Conservation (phyloP, 805 yeast genomes). For the Spathaspora sp. region DNA sequence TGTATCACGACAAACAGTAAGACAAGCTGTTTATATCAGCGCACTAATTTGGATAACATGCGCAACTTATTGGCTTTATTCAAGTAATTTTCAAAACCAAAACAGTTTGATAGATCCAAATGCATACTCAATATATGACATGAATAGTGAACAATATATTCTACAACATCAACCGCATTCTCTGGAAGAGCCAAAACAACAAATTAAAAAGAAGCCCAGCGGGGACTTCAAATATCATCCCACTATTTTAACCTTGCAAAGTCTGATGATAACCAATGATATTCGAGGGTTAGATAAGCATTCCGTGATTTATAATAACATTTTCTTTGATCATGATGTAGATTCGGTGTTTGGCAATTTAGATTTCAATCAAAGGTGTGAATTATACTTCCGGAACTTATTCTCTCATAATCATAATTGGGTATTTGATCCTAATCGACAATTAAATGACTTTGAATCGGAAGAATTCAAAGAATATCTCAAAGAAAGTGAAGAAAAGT, state of each 20-base stretch:
- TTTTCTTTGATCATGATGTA: slow-evolving; percentile 17
- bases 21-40: not conserved
- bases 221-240: slow-evolving; percentile 1
- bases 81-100: not conserved
- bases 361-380: slow-evolving; percentile 38
- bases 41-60: not conserved
- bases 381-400: slow-evolving; percentile 42
- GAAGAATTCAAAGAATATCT: not conserved
- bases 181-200: not conserved
- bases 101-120: not conserved
- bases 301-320: slow-evolving; percentile 18
- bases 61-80: not conserved
- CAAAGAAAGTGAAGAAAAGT: not conserved
- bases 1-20: not conserved
- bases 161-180: not conserved
- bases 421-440: slow-evolving; percentile 26
- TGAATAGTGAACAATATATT: not conserved
- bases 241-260: not conserved
- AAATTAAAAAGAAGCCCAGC: not conserved
- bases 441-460: not conserved
- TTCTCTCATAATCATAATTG: slow-evolving; percentile 40
- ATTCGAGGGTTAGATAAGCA: slow-evolving; percentile 17
- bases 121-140: not conserved
- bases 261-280: slow-evolving; percentile 9
- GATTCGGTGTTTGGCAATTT: slow-evolving; percentile 16